Evolutionary conservation across 2,329 filamentous ascomycete genomes (phyloP), one percentile per base, ranked within the genome.

Genomic region (Paraconiothyrium brasiliense): DNA sequence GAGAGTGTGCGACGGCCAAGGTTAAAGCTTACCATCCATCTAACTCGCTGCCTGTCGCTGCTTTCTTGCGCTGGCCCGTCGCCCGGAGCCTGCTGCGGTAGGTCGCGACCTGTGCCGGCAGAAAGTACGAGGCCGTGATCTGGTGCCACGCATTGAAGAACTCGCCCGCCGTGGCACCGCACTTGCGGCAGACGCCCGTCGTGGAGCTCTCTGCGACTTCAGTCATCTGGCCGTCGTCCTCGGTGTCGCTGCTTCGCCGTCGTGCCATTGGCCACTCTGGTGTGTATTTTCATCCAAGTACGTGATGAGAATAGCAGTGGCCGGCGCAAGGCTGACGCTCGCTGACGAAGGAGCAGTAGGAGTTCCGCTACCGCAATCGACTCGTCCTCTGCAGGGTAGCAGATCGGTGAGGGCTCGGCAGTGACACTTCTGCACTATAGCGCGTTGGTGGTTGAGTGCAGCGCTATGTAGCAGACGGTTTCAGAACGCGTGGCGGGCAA

Each of bases 61-160:
- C 75, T 32, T 70, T 61, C 59, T 72, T 76, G 57, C 64, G 66
- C 58, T 67, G 75, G 54, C 68, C 74, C 54, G 65, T 60, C 56
- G 54, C 55, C 46, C 57, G 65, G 54, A 79, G 66, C 37, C 70
- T 67, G 51, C 66, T 70, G 47, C 63, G 71, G 69, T 78, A 78
- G 50, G 76, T 76, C 54, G 69, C 76, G 44, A 73, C 67, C 55
- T 76, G 59, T 4, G 75, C 65, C 37, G 78, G 78, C 34, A 76
- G 66, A 60, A 74, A 78, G 62, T 78, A 79, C 52, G 68, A 71
- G 37, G 68, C 62, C 30, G 77, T 78, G 59, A 78, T 62, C 57
- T 69, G 70, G 63, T 69, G 63, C 75, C 75, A 80, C 58, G 69
- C 70, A 60, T 80, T 79, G 65, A 72, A 78, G 63, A 78, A 80